Base-by-base conservation (phyloP, 495 filamentous ascomycete genomes). In the Penicillium egyptiacum region DNA sequence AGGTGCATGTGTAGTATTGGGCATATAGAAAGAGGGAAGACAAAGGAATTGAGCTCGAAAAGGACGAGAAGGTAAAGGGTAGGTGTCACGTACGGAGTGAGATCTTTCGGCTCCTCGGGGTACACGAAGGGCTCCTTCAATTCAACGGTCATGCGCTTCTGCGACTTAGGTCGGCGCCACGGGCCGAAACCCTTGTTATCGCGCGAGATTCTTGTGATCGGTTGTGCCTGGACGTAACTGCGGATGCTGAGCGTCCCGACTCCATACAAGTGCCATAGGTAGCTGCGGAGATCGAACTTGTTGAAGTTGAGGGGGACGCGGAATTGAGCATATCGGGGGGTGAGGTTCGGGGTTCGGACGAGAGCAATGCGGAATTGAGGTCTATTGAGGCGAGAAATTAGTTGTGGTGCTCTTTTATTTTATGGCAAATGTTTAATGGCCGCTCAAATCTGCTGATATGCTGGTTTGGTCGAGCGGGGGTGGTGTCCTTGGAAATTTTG, bases 81-180 rank as follows among this genome's bases (percentile, higher is more conserved):
- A 10, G 25, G n/a, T 14, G 40, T 6, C 33, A 80, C 83, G 57
- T 81, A 89, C 81, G 69, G 59, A 53, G 70, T 63, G 51, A 79
- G 73, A 61, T 88, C 80, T 61, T 79, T 71, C 19, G 86, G 86
- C 63, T 71, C 73, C 56, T 83, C 78, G 7, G 92, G 92, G 85
- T 88, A 96, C 55, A 86, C 83, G 79, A 97, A 96, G 37, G 91
- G 89, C 79, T 84, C 71, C 33, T 77, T 81, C 76, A 97, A 81
- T 77, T 96, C 88, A 46, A 92, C 89, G 26, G 87, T 91, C 92
- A 97, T 97, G 70, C 83, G 88, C 84, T 97, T 97, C 59, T 86
- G 79, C 33, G 83, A 77, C 54, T 77, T 72, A 25, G 89, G 88
- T 23, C 91, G 81, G 45, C 83, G 74, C 60, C 72, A 62, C 42